phyloP scores from a whole-genome alignment of 805 yeast genomes.

The Candida namnaoensis region DNA sequence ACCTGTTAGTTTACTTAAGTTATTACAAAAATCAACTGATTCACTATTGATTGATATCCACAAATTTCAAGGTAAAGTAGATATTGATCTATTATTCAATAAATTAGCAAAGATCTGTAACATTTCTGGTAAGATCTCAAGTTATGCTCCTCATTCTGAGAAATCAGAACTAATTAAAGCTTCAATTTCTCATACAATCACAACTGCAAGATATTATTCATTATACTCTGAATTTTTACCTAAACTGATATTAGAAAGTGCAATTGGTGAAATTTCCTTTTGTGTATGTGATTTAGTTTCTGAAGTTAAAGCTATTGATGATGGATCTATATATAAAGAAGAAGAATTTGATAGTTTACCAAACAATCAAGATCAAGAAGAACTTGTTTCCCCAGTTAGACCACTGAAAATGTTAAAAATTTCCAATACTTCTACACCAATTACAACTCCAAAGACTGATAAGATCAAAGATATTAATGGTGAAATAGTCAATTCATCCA shows the following conservation, averaged over 20 bases:
- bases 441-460: slow-evolving; percentile 7
- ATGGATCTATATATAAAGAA: background rate
- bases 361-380: background rate
- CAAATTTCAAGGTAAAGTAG: slow-evolving; percentile 13
- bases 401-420: slow-evolving; percentile 64
- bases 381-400: slow-evolving; percentile 40
- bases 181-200: slow-evolving; percentile 64
- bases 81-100: slow-evolving; percentile 37
- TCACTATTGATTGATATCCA: slow-evolving; percentile 28
- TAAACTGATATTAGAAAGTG: slow-evolving; percentile 58
- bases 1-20: slow-evolving; percentile 32
- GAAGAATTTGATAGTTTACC: background rate
- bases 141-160: slow-evolving; percentile 23
- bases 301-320: slow-evolving; percentile 34
- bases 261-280: slow-evolving; percentile 67
- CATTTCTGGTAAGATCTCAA: slow-evolving; percentile 19
- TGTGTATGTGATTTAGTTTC: slow-evolving; percentile 54
- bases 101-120: slow-evolving; percentile 41
- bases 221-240: slow-evolving; percentile 61
- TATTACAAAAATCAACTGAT: slow-evolving; percentile 41
- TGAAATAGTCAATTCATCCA: background rate
- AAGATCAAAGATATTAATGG: slow-evolving; percentile 6
- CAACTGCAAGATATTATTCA: slow-evolving; percentile 69
- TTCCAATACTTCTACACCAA: slow-evolving; percentile 20
- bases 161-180: slow-evolving; percentile 46